Evolutionary conservation across 768 basidiomycete species (phyloP), one percentile per base, ranked within the genome.

Genomic region (Panaeolus papilionaceus): DNA sequence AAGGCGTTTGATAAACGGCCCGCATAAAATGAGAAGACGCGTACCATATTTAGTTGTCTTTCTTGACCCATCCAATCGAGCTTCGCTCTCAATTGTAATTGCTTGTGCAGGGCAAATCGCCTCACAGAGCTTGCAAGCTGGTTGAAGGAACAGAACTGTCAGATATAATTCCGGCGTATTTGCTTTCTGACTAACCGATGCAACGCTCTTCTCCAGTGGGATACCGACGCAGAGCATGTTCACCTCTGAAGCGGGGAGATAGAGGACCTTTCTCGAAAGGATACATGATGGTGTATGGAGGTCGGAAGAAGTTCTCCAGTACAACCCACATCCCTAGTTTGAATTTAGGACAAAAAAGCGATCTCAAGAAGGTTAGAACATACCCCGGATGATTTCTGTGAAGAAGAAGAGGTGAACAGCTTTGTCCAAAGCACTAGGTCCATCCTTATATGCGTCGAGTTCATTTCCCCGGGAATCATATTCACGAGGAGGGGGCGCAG

Each of bases 61-160:
- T 76, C 98, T 88, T 64, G 95, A 96, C 51, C 98, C 98, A 77
- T 99, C 98, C 79, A 90, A 83, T 70, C 98, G 92, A 65, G 96
- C 90, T 80, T 99, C 98, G 68, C 95, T 97, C 82, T 99, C 98
- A 72, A 99, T 99, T 28, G 98, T 99, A 77, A 99, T 99, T 37
- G 98, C 98, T 78, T 98, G 98, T 33, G 98, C 98, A 39, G 98
- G 98, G 78, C 98, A 99, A 74, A 99, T 99, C 44, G 98, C 97
- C 80, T 99, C 98, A 75, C 98, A 99, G 23, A 99, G 89, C 80
- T 99, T 99, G 83, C 98, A 99, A 37, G 98, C 97, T 98, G 72
- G 67, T 18, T 38, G 61, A 44, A 54, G 28, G 26, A 64, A 33
- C 42, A 71, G 28, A 71, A 33, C 61, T 26, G 58, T 62, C 49